These are phyloP conservation scores for Boletus pseudo-olivaceus DNA, from an alignment of 768 basidiomycete genomes.

Conservation along the genomic window DNA sequence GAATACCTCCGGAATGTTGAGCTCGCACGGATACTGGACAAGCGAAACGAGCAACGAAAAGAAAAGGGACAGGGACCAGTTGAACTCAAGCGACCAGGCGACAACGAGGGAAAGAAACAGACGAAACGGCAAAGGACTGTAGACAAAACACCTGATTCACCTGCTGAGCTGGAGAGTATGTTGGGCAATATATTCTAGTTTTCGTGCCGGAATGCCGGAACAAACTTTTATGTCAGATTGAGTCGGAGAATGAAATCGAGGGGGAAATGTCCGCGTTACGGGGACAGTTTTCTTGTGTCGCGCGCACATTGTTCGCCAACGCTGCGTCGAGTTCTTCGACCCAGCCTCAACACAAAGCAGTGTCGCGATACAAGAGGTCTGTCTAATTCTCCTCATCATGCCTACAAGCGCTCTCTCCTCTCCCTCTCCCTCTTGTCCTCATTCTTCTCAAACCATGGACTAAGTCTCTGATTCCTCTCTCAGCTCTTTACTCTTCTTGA, in stretches of 20 bases:
- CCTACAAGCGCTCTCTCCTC: conserved; percentile 65
- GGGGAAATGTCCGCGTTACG: conserved; percentile 16
- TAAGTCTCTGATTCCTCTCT: conserved; percentile 50
- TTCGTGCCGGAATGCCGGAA: conserved; percentile 13
- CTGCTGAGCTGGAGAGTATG: conserved; percentile 38
- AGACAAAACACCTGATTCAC: neutral
- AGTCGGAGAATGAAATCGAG: conserved; percentile 20
- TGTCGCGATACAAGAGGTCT: conserved; percentile 78
- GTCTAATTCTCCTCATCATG: conserved; percentile 75
- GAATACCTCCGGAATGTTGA: conserved; percentile 95
- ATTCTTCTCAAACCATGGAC: conserved; percentile 43
- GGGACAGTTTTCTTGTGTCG: conserved; percentile 44
- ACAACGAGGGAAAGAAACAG: conserved; percentile 8
- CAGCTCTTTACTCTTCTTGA: conserved; percentile 32
- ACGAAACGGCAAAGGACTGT: conserved; percentile 12
- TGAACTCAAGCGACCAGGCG: conserved; percentile 19
- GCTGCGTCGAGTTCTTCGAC: conserved; percentile 33
- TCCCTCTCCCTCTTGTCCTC: conserved; percentile 57
- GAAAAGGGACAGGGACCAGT: conserved; percentile 52
- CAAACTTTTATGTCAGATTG: conserved; percentile 13
- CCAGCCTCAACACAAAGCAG: conserved; percentile 35
- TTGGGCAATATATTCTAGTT: conserved; percentile 51
- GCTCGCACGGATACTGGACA: conserved; percentile 80
- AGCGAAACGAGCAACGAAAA: conserved; percentile 66
- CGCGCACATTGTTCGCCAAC: conserved; percentile 52